Conservation (phyloP, 1,139 yeast species). For the Blastobotrys proliferans region DNA sequence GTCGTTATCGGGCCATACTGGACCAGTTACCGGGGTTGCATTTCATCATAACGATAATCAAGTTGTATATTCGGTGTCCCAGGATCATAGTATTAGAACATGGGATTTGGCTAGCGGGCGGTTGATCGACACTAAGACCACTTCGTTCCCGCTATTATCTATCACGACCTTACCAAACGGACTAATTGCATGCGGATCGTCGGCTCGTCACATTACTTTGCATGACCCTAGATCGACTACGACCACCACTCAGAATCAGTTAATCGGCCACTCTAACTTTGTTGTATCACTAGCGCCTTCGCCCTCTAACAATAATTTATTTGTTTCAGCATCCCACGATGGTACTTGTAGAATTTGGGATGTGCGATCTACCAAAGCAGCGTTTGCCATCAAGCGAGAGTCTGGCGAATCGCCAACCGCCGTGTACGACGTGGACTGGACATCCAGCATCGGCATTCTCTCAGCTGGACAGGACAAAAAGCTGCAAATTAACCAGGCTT, state of each 20-base stretch:
- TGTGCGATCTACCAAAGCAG: conserved; percentile 77
- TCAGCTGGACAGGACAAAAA: conserved; percentile 95
- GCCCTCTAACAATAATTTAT: conserved; percentile 48
- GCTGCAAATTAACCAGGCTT: conserved; percentile 63
- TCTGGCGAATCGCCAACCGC: conserved; percentile 44
- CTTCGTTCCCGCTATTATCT: conserved; percentile 82
- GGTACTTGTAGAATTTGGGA: conserved; percentile 97
- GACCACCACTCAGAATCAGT: conserved; percentile 57
- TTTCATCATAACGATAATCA: conserved; percentile 68
- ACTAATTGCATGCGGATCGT: conserved; percentile 84
- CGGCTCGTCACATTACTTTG: conserved; percentile 90
- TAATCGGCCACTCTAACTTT: conserved; percentile 87
- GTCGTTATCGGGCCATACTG: conserved; percentile 72
- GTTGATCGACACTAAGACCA: conserved; percentile 80
- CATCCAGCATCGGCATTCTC: conserved; percentile 68
- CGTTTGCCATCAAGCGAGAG: conserved; percentile 80
- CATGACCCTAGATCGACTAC: conserved; percentile 73
- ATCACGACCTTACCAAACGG: conserved; percentile 62
- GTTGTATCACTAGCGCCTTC: conserved; percentile 74
- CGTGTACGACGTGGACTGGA: conserved; percentile 89
- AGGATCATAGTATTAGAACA: conserved; percentile 90
- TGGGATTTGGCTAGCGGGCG: conserved; percentile 90
- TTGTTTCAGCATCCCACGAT: conserved; percentile 89
- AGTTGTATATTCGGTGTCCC: conserved; percentile 90
- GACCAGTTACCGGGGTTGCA: conserved; percentile 80